Evolutionary conservation across 805 yeast genomes (phyloP), one percentile per base, ranked within the genome.

Genomic region (Candida multigemmis): DNA sequence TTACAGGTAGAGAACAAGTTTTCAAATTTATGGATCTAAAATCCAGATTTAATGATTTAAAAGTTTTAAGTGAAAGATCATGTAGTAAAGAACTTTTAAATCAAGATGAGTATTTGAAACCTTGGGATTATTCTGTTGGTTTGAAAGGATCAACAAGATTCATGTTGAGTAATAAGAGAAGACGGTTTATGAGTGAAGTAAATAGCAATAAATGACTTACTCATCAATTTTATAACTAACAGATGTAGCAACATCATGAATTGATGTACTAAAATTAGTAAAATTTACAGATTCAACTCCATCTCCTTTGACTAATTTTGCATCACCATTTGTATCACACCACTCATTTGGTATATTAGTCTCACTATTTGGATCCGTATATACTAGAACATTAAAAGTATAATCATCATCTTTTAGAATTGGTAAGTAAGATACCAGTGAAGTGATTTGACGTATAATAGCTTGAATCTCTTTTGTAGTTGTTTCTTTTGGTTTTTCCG

Each of bases 351-450:
- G 94, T 3, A 80, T 77, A 3, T 77, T 71, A 4, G 53, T 31
- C 15, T 43, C 44, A 25, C 50, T 47, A 20, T 57, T 55, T 1
- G 79, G 77, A 38, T 78, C 81, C 0, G 95, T 81, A 43, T 78
- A 80, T 0, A 86, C 95, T 28, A 85, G 56, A 1, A 87, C 89
- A 42, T 81, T 85, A 50, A 87, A 85, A 0, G 95, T 82, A 43
- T 78, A 74, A 15, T 51, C 59, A 12, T 65, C 73, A 7, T 71
- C 72, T 21, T 44, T 43, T 16, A 87, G 54, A 14, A 78, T 67
- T 0, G 97, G 97, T 21, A 87, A 61, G 46, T 86, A 85, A 0
- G 95, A 74, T 2, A 82, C 83, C 22, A 91, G 77, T 0, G 94
- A 84, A 0, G 94, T 84, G 27, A 87, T 81, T 41, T 87, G 96